Percentiles rank a stretch among this genome's conserved stretches.
phyloP scores from a whole-genome alignment of 108 stramenopile species.

The Stephanodiscus minutulus region DNA sequence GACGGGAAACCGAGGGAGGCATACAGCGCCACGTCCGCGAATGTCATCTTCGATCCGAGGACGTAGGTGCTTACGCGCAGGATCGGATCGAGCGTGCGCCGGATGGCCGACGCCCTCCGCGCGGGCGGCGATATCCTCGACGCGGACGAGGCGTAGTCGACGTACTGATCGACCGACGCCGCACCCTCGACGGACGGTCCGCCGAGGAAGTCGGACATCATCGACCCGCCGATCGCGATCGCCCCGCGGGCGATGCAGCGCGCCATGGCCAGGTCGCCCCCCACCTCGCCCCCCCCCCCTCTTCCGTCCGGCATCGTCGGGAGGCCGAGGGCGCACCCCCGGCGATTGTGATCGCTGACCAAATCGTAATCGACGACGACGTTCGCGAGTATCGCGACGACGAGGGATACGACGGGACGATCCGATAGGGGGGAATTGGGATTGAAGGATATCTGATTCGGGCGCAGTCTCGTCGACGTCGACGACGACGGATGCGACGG shows the following conservation, averaged over 20 bases:
- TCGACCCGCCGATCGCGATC: not conserved
- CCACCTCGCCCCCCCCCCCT: conserved; percentile 40
- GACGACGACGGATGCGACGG: conserved; percentile 15
- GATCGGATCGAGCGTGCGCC: conserved; percentile 73
- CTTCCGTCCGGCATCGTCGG: conserved; percentile 10
- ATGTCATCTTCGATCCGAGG: conserved; percentile 70
- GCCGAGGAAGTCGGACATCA: conserved; percentile 25
- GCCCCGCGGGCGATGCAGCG: conserved; percentile 53
- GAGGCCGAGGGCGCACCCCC: conserved; percentile 54
- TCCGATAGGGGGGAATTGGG: conserved; percentile 70
- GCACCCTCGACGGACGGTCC: conserved; percentile 25
- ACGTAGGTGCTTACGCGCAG: conserved; percentile 66
- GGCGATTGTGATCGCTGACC: conserved; percentile 67
- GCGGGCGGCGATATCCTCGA: no score
- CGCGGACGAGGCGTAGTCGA: conserved; percentile 83
- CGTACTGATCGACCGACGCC: conserved; percentile 87
- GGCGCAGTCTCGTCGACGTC: conserved; percentile 42
- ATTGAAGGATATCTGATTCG: conserved; percentile 77
- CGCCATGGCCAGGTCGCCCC: conserved; percentile 83
- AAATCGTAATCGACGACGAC: conserved; percentile 64
- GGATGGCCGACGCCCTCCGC: conserved; percentile 58
- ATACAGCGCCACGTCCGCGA: conserved; percentile 93
- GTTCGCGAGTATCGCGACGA: conserved; percentile 71
- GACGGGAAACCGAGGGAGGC: conserved; percentile 74
- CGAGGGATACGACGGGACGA: conserved; percentile 77